Conservation (phyloP, 2,329 filamentous ascomycete species). For the Huntiella omanensis region DNA sequence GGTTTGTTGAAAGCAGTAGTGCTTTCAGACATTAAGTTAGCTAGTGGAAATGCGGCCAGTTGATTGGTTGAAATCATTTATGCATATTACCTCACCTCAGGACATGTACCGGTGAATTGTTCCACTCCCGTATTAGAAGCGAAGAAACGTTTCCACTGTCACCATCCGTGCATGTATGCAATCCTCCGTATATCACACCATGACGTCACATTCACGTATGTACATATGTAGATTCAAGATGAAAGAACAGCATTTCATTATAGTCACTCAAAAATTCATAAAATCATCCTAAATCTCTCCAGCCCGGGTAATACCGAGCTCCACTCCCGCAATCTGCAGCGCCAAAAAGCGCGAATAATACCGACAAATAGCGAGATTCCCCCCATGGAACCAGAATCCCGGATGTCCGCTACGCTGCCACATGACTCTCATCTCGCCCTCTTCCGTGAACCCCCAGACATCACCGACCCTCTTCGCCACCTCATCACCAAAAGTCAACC, state of each 20-base stretch:
- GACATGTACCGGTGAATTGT: no score
- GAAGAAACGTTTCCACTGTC: no score
- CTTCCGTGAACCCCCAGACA: constrained; percentile 42
- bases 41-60: no score
- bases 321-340: constrained; percentile 30
- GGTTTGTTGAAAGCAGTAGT: no score
- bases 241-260: not conserved
- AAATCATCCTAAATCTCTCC: constrained; percentile 14
- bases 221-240: not conserved
- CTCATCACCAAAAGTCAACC: constrained; percentile 41
- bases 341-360: constrained; percentile 38
- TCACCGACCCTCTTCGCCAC: constrained; percentile 38
- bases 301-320: constrained; percentile 20
- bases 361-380: constrained; percentile 42
- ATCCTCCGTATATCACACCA: not conserved
- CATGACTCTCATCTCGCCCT: constrained; percentile 35
- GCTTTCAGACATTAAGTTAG: no score
- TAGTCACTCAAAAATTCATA: not conserved
- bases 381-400: constrained; percentile 47
- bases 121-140: no score
- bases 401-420: constrained; percentile 43
- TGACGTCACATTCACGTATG: not conserved
- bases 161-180: no score
- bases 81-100: no score
- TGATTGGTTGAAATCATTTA: no score